Conservation (phyloP, 352 stramenopile genomes). For the Globisporangium lucens region DNA sequence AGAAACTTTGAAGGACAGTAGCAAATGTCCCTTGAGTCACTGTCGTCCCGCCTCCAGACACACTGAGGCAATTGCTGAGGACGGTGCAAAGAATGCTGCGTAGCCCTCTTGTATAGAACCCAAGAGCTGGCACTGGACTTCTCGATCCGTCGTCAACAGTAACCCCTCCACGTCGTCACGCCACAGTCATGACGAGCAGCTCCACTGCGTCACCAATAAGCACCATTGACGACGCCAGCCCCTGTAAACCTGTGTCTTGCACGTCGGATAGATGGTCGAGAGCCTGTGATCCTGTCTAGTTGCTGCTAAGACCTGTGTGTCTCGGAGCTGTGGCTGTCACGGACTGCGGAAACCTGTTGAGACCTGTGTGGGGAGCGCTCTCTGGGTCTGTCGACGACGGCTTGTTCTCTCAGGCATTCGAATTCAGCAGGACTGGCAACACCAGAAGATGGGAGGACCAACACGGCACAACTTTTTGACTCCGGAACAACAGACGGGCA, state of each 20-base stretch:
- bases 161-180: background rate
- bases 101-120: background rate
- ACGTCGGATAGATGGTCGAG: background rate
- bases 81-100: background rate
- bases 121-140: background rate
- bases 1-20: background rate
- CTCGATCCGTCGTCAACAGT: background rate
- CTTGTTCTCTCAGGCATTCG: background rate
- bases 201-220: background rate
- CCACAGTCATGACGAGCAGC: background rate
- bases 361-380: background rate
- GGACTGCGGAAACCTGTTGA: background rate
- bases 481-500: conserved; percentile 42
- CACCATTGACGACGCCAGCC: background rate
- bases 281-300: background rate
- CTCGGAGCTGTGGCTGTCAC: background rate
- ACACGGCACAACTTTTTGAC: conserved; percentile 24
- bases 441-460: background rate
- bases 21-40: background rate
- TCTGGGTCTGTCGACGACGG: background rate
- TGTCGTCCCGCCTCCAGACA: background rate
- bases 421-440: conserved; percentile 1
- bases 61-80: background rate
- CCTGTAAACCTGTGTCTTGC: background rate
- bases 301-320: conserved; percentile 2